Evolutionary conservation across 202 grass and related monocot genomes (phyloP).

Genomic region (Panicum virgatum): DNA sequence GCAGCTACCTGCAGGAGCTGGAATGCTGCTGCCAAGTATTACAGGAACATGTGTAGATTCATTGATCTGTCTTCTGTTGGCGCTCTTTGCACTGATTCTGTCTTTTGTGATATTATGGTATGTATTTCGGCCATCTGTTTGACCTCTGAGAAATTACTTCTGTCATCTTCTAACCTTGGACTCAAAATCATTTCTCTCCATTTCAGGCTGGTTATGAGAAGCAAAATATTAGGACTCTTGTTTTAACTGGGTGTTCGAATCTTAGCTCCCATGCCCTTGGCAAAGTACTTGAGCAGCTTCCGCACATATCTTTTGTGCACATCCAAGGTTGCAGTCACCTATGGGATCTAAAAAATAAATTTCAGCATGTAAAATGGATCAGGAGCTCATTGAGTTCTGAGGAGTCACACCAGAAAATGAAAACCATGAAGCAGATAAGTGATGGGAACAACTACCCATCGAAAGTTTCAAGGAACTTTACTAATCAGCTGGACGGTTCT

Average conservation of each 20-base stretch:
- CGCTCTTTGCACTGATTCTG: conserved; percentile 70
- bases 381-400: conserved; percentile 53
- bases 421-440: conserved; percentile 66
- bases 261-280: conserved; percentile 67
- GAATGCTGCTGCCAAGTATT: conserved; percentile 66
- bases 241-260: conserved; percentile 76
- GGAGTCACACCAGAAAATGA: conserved; percentile 75
- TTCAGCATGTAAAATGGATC: conserved; percentile 85
- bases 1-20: conserved; percentile 78
- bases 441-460: conserved; percentile 58
- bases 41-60: conserved; percentile 72
- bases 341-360: conserved; percentile 75
- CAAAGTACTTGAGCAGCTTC: conserved; percentile 65
- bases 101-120: conserved; percentile 81
- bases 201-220: conserved; percentile 85
- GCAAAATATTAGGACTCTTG: conserved; percentile 73
- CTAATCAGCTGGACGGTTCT: conserved; percentile 62
- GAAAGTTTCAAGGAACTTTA: conserved; percentile 56
- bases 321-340: conserved; percentile 88
- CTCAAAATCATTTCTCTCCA: conserved; percentile 42
- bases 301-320: conserved; percentile 68
- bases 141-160: conserved; percentile 31
- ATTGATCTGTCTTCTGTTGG: conserved; percentile 84
- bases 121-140: conserved; percentile 35
- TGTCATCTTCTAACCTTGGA: conserved; percentile 30